A percentile compares a stretch with the other conserved stretches of the same genome.
Evolutionary conservation across 768 basidiomycete species (phyloP).

Genomic region (Mycena belliarum): DNA sequence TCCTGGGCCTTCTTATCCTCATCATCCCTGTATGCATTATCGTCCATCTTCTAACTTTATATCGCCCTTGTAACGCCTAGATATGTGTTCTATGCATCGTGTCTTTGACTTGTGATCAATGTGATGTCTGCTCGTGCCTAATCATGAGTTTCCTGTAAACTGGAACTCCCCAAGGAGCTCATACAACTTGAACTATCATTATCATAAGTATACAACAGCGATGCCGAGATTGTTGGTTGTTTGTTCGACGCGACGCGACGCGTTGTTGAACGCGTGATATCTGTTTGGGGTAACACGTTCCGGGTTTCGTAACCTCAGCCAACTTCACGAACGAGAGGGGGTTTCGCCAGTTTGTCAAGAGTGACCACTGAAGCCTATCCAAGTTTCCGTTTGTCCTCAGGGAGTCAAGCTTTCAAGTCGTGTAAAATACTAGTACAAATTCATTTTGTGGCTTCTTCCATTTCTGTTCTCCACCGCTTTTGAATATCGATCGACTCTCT

Average conservation of each 20-base stretch:
- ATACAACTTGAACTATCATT: too few relatives aligned
- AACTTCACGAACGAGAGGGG: too few relatives aligned
- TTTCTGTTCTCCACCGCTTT: constrained; percentile 79
- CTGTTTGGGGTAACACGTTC: too few relatives aligned
- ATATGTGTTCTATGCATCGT: neutral
- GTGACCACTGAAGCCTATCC: too few relatives aligned
- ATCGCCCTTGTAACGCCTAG: constrained; percentile 9
- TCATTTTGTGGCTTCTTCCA: constrained; percentile 54
- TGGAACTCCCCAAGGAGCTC: too few relatives aligned
- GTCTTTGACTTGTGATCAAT: neutral
- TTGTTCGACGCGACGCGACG: constrained; percentile 10
- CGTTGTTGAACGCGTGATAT: neutral
- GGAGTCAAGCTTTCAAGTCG: neutral
- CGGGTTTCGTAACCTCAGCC: too few relatives aligned
- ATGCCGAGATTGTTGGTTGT: neutral
- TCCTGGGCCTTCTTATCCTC: neutral
- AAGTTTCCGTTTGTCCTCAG: too few relatives aligned
- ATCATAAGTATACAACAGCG: too few relatives aligned
- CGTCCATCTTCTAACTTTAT: constrained; percentile 4
- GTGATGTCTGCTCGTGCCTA: neutral
- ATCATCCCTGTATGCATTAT: constrained; percentile 18
- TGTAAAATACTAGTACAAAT: neutral
- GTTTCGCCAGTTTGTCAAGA: too few relatives aligned
- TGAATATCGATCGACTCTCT: constrained; percentile 86
- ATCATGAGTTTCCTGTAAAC: too few relatives aligned